phyloP scores from a whole-genome alignment of 208 protist species.

The Strigomonas oncopelti region DNA sequence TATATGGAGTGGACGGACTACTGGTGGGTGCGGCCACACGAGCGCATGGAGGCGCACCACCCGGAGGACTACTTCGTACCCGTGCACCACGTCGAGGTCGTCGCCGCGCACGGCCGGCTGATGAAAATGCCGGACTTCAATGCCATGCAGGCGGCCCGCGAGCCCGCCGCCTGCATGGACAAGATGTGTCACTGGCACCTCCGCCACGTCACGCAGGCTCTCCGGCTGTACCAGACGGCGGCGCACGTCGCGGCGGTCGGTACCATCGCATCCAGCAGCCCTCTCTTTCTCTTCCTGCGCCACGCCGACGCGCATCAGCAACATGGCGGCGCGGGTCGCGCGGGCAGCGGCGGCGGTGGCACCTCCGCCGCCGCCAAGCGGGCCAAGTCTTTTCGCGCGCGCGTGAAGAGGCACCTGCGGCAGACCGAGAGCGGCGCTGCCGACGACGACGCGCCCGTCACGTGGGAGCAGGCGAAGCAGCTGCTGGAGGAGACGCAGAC shows the following conservation, averaged over 20 bases:
- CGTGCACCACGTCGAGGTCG: conserved; percentile 20
- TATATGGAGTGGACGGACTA: conserved; percentile 59
- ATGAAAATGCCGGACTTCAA: conserved; percentile 51
- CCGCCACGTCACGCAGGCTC: conserved; percentile 31
- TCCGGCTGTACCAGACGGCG: conserved; percentile 19
- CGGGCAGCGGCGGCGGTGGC: neutral
- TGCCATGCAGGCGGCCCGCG: conserved; percentile 36
- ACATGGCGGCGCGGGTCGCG: neutral
- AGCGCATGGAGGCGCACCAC: conserved; percentile 23
- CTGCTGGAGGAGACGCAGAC: conserved; percentile 32
- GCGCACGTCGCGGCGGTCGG: conserved; percentile 9
- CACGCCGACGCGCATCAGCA: neutral
- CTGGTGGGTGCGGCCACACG: conserved; percentile 31
- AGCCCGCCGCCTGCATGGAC: conserved; percentile 28
- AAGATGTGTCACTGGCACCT: conserved; percentile 37
- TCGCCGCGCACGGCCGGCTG: conserved; percentile 32
- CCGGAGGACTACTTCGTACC: conserved; percentile 33
- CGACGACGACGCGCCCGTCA: conserved; percentile 1
- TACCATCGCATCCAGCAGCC: neutral
- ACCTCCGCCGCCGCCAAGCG: neutral
- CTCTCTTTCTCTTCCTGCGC: neutral
- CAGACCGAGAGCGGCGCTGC: neutral
- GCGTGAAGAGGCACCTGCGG: neutral
- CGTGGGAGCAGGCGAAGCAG: conserved; percentile 27
- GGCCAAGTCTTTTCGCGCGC: neutral